Base-by-base conservation (phyloP, 805 yeast species). In the Cyberlindnera bimundalis region DNA sequence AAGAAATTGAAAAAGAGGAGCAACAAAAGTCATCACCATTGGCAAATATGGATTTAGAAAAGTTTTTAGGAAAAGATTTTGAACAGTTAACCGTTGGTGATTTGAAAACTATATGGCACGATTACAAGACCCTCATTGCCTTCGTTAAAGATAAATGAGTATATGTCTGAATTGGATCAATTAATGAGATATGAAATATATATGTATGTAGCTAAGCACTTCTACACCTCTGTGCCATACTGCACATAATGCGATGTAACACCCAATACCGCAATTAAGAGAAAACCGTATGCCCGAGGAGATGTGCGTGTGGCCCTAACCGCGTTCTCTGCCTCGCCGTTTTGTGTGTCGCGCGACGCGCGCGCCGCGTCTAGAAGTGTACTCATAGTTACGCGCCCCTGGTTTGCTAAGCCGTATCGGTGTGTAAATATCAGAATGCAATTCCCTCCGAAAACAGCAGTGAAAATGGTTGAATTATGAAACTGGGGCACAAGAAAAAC, bases 41-140 rank as follows among this genome's bases (percentile, higher is more conserved):
- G n/a, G n/a, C 10, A 21, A 21, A 21, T 10, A 10, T 21, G 6
- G 24, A 21, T 21, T 10, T 21, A 6, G 24, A 21, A 10, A 21
- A 10, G 10, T 21, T 21, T 10, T 6, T 10, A n/a, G 47, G 39
- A 2, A 43, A 32, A 14, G 13, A 30, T 12, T 55, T 55, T 35
- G 34, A 43, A 14, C 51, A 50, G 8, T 19, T 55, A 29, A 50
- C 46, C 2, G 30, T 55, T 2, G 17, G 18, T 6, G 51, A 55
- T 24, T 37, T 55, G 34, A 34, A 42, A 20, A 39, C 39, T n/a
- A 33, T 55, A 30, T 51, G 47, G 38, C 24, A 43, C 8, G 55
- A 53, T 30, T 55, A 55, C 30, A 37, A 41, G 18, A 16, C n/a
- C 7, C 26, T 50, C 29, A 26, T 34, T 13, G 21, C 9, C 13